Evolutionary conservation across 345 rosid genomes (phyloP), one percentile per base, ranked within the genome.

Genomic region (Bruguiera sexangula): DNA sequence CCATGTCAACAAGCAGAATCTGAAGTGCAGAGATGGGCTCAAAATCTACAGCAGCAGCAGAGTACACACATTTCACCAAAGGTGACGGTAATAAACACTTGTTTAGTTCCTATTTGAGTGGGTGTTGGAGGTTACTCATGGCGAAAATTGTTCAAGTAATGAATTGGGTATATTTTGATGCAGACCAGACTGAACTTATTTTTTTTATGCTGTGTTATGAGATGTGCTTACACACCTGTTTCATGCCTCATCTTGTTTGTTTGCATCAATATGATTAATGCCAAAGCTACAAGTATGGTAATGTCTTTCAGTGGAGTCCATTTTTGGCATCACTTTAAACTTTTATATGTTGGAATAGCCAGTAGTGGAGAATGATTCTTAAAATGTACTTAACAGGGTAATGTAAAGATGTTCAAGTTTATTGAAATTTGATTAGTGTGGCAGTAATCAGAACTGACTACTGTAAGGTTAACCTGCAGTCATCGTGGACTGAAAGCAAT

Each of bases 31-130:
- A 75, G 76, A 69, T 82, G 78, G 21, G 74, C 58, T 57, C 83
- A 76, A 63, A 76, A 64, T 64, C 27, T 70, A 48, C 85, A 82
- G 65, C 86, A 83, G 73, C 84, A 68, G 64, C 84, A 75, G 57
- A 73, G 65, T 71, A 66, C 70, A 39, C 79, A 80, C 69, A 68
- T 75, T 61, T 34, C 78, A 79, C 73, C 62, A 60, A 39, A 48
- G 27, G 84, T 83, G 91, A 88, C 81, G 74, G 8, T 39, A 24
- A 62, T 76, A 50, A 65, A 59, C 65, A 9, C 60, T 54, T 51
- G 31, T 73, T 46, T 68, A 62, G 37, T 26, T 55, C 34, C 58
- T 64, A 31, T 46, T 66, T 46, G 58, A 59, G 30, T 24, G 26
- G 19, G 31, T 56, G 50, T 13, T 13, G 50, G 50, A 43, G 5